phyloP scores from a whole-genome alignment of 768 basidiomycete genomes.

The Fomitopsis serialis region DNA sequence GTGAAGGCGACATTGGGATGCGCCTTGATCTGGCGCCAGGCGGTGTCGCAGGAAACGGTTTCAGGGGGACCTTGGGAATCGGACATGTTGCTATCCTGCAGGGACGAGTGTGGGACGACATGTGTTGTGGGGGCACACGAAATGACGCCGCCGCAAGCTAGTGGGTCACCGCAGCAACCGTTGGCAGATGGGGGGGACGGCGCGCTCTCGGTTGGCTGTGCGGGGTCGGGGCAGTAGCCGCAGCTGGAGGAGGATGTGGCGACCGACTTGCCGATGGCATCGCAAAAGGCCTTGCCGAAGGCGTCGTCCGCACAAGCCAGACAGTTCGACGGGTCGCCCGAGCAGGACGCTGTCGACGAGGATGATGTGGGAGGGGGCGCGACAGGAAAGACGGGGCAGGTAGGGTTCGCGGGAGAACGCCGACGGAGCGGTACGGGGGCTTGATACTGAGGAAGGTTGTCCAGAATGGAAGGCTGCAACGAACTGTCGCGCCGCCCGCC shows the following conservation, averaged over 20 bases:
- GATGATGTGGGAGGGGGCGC: conserved; percentile 20
- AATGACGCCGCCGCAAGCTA: conserved; percentile 13
- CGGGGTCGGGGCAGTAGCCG: conserved; percentile 22
- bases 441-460: conserved; percentile 75
- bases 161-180: conserved; percentile 34
- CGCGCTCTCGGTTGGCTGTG: conserved; percentile 15
- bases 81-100: background rate
- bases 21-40: conserved; percentile 79
- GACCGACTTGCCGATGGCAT: conserved; percentile 61
- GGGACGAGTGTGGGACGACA: background rate
- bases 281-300: conserved; percentile 86
- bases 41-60: conserved; percentile 73
- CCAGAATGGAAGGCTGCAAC: conserved; percentile 50
- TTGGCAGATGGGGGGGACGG: conserved; percentile 18
- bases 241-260: conserved; percentile 45
- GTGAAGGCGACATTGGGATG: conserved; percentile 88
- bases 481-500: conserved; percentile 13
- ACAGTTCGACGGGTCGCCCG: conserved; percentile 85
- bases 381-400: conserved; percentile 52
- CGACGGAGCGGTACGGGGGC: conserved; percentile 79
- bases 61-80: conserved; percentile 25
- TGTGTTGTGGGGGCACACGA: background rate
- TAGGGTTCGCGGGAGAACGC: conserved; percentile 31
- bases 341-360: conserved; percentile 44
- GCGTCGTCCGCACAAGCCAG: conserved; percentile 79